These are phyloP conservation scores for Dryadomyces quercus-mongolicae DNA, from an alignment of 2,329 filamentous ascomycete species.

Conservation along the genomic window DNA sequence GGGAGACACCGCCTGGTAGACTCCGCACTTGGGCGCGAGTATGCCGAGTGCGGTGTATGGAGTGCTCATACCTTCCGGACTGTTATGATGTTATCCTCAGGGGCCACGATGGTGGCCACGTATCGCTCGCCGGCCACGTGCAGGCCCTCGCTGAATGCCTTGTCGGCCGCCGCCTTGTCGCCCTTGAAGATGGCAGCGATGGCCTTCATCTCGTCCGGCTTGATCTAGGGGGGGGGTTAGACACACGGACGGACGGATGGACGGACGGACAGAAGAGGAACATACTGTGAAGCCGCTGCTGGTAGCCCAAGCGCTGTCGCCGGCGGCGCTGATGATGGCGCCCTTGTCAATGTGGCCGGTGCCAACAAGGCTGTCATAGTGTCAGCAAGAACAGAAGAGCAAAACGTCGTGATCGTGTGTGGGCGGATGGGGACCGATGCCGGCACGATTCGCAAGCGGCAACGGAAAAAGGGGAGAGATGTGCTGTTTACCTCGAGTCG, in stretches of 20 bases:
- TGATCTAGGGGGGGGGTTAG: conserved; percentile 26
- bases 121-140: conserved; percentile 68
- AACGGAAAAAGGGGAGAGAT: not conserved
- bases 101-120: conserved; percentile 52
- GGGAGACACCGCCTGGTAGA: no score
- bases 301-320: conserved; percentile 69
- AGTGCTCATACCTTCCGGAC: conserved; percentile 7
- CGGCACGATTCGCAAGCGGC: no score
- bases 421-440: no score
- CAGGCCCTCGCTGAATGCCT: conserved; percentile 60
- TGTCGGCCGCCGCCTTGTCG: conserved; percentile 39
- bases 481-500: conserved; percentile 12
- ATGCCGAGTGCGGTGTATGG: no score
- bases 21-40: no score
- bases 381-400: not conserved
- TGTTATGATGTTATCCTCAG: conserved; percentile 38
- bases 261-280: not conserved
- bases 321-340: conserved; percentile 70
- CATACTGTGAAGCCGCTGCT: conserved; percentile 62
- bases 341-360: conserved; percentile 71
- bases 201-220: conserved; percentile 46
- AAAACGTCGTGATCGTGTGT: no score
- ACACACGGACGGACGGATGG: no score
- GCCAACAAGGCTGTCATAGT: conserved; percentile 64
- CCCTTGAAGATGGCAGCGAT: conserved; percentile 40